Evolutionary conservation across 2,329 filamentous ascomycete species (phyloP), one percentile per base, ranked within the genome.

Genomic region (Cladosporium sp.): DNA sequence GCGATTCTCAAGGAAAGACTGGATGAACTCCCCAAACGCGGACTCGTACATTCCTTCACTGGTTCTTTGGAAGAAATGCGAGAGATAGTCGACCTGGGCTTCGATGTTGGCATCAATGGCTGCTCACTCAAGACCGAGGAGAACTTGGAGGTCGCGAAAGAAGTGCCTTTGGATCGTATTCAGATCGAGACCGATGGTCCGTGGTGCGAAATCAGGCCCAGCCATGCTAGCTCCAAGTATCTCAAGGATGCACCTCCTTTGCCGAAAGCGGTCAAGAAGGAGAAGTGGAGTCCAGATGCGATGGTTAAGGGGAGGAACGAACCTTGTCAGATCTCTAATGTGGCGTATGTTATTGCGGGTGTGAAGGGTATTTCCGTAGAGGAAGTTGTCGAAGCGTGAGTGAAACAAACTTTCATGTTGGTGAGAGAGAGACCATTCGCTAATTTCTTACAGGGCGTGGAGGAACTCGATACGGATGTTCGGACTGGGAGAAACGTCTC

Each of bases 171-270:
- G 9, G 83, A 91, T 50, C 74, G 84, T 40, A 69, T 98, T 48
- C 94, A 97, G 78, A 82, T 98, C 41, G 93, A 98, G 76, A 98
- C 93, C 0, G 93, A 98, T 66, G 93, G 93, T 2, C 93, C 93
- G 3, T 98, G 93, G 80, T 98, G 93, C 64, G 93, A 98, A 68
- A 92, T 98, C 52, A 78, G 93, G 19, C 85, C 90, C 1, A 88
- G 82, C 25, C 92, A 98, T 70, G 90, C 91, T 25, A 89, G 88
- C 2, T 87, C 85, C 60, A 85, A 85, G 67, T 86, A 85, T 57
- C 69, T 86, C 56, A 75, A 82, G 4, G 84, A 84, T 45, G 80
- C 86, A 1, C 84, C 85, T 0, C 77, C 82, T 46, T 72, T 88
- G 29, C 93, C 85, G 59, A 94, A 87, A 69, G 77, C 84, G 4